Base-by-base conservation (phyloP, 169 alveolate species). In the Plasmodium blacklocki region DNA sequence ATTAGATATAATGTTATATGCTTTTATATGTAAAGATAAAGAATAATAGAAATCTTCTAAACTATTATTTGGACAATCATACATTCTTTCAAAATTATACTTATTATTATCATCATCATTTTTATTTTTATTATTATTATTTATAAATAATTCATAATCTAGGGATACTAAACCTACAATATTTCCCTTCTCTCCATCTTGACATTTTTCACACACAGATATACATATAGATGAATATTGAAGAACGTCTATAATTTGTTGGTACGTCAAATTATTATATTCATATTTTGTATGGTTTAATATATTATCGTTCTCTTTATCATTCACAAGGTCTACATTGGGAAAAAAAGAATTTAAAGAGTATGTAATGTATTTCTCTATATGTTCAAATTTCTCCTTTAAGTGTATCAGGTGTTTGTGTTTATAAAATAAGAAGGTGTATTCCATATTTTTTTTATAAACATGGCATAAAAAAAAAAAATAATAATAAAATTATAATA, bases 221-320 rank as follows among this genome's bases (percentile, higher is more conserved):
- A 80, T 43, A 39, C 90, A 80, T 21, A 80, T 56, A 60, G 90
- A 80, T 39, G 90, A 80, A 47, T 80, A 68, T 49, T 80, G 90
- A 8, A 80, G 29, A 18, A 50, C 67, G 62, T 52, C 70, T 11
- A 80, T 14, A 52, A 68, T 56, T 39, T 67, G 59, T 21, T 73
- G n/a, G 52, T 76, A 76, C 12, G 50, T 29, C 49, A 49, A 15
- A 54, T 45, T 21, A 64, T 49, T 29, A 4, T 14, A n/a, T 2
- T 32, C 1, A 15, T 19, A 63, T 23, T 3, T 2, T 9, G 7
- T 15, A 18, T 6, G 3, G 32, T 21, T 63, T n/a, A 63, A 62
- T 2, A 7, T 63, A 23, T 11, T 43, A n/a, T 67, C 18, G 15
- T 70, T 14, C 18, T 56, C 45, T 11, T 73, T 26, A 23, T n/a